These are phyloP conservation scores for Crotalaria pallida DNA, from an alignment of 306 rosid genomes.

Conservation along the genomic window DNA sequence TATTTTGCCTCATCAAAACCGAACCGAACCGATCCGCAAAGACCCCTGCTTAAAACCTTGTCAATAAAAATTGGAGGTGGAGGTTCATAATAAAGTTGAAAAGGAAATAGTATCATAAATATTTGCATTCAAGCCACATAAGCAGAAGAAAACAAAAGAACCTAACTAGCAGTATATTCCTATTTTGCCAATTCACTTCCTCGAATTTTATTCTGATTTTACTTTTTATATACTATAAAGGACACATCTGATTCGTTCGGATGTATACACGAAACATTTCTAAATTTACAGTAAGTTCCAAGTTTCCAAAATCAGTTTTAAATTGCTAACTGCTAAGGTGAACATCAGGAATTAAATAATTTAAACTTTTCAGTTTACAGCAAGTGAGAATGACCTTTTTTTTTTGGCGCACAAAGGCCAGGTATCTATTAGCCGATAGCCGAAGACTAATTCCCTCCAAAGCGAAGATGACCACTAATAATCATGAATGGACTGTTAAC, in stretches of 20 bases:
- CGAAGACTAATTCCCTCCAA: too few species aligned
- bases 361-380: not conserved
- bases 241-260: not conserved
- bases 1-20: too few species aligned
- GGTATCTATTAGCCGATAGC: too few species aligned
- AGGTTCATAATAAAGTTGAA: too few species aligned
- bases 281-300: not conserved
- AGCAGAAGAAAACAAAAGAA: not conserved
- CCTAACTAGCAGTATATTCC: not conserved
- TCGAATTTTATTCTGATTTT: not conserved
- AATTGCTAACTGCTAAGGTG: not conserved
- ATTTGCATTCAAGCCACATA: not conserved
- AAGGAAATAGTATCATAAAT: not conserved
- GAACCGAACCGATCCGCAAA: too few species aligned
- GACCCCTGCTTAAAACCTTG: too few species aligned
- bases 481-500: too few species aligned
- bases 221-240: not conserved
- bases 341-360: not conserved
- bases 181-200: slow-evolving; percentile 1
- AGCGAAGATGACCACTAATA: too few species aligned
- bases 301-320: not conserved
- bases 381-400: not conserved
- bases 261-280: not conserved
- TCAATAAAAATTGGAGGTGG: too few species aligned
- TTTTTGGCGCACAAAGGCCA: too few species aligned